Base-by-base conservation (phyloP, 148 eudicot species). In the Linanthus parryae region DNA sequence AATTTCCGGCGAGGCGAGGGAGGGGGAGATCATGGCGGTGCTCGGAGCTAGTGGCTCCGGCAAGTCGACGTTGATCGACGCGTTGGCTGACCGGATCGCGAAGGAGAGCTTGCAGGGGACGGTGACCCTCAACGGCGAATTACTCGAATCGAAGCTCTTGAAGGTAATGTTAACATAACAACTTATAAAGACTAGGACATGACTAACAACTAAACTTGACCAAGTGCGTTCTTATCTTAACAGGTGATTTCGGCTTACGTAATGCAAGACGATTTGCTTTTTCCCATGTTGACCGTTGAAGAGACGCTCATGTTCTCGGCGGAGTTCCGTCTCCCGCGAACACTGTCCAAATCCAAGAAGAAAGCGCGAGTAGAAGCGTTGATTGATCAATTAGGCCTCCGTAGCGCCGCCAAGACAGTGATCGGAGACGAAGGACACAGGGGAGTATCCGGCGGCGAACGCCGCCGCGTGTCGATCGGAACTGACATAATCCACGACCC, bases 31-130 rank as follows among this genome's bases (percentile, higher is more conserved):
- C 46, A 69, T 80, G 78, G 95, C 90, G 0, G 90, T 86, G 7
- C 72, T 82, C 9, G 95, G 95, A 12, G 97, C 97, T 1, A 84
- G 94, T 47, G 97, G 97, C 21, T 88, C 97, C 0, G 97, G 97
- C 0, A 88, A 88, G 47, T 88, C 97, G 3, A 88, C 97, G 15
- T 50, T 88, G 22, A 79, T 88, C 44, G 94, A 88, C 19, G 97
- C 81, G 0, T 51, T 88, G 14, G 94, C 97, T 0, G 65, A 69
- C 21, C 68, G 94, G 34, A 88, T 88, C 27, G 45, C 80, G 0
- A 74, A 72, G 33, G 89, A 73, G 5, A 88, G 94, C 62, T 44
- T 88, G 9, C 72, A 71, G 11, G 97, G 97, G 2, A 56, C 53
- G 0, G 65, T 84, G 8, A 69, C 51, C 20, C 52, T 88, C 20